Evolutionary conservation across 495 filamentous ascomycete species (phyloP).

Genomic region (Aspergillus campestris): DNA sequence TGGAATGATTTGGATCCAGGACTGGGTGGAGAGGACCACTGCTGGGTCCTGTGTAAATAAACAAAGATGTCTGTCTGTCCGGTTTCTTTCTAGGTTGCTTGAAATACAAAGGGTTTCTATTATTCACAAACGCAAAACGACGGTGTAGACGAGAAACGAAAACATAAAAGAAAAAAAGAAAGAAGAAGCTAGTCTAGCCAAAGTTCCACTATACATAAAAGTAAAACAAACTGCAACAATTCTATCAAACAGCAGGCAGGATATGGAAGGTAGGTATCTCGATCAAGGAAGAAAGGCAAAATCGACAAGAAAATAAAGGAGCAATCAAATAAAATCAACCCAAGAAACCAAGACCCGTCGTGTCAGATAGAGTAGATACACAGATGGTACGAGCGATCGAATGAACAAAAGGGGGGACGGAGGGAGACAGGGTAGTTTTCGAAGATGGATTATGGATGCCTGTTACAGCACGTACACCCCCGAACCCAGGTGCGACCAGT

Average conservation of each 20-base stretch:
- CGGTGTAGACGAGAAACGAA: too few species aligned
- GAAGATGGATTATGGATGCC: conserved; percentile 9
- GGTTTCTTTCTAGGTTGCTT: conserved; percentile 18
- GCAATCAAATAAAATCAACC: conserved; percentile 3
- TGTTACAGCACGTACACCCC: conserved; percentile 37
- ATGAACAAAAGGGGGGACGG: conserved; percentile 6
- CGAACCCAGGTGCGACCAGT: conserved; percentile 42
- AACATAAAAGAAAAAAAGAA: too few species aligned
- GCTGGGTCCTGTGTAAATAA: conserved; percentile 33
- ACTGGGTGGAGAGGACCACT: not conserved
- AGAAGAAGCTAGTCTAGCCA: too few species aligned
- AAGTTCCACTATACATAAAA: too few species aligned
- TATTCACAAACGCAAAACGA: too few species aligned
- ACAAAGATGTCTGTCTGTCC: conserved; percentile 34
- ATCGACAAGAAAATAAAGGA: too few species aligned
- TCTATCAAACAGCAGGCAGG: not conserved
- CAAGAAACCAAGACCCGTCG: conserved; percentile 6
- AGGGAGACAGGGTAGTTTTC: conserved; percentile 4
- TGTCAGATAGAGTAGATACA: too few species aligned
- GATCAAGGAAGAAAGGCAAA: too few species aligned
- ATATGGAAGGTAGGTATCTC: too few species aligned
- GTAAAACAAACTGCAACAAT: conserved; percentile 3
- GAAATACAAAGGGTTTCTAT: not conserved
- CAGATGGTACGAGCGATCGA: too few species aligned
- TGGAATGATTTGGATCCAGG: too few species aligned